Percentiles rank a stretch among this genome's conserved stretches.
Evolutionary conservation across 2,329 filamentous ascomycete species (phyloP).

Genomic region (Graphilbum sp.): DNA sequence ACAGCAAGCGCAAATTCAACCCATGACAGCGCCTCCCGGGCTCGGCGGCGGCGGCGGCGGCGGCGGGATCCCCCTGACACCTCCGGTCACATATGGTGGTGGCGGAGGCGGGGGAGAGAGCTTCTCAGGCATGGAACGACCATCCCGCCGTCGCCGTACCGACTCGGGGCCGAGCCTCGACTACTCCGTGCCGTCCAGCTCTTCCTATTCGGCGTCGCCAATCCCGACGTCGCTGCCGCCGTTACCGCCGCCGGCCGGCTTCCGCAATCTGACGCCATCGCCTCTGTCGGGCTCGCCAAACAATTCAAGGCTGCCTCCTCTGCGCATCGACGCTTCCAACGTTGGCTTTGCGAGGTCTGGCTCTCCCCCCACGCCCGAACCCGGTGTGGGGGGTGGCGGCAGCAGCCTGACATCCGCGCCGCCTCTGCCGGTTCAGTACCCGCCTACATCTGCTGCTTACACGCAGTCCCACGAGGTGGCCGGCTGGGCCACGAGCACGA

Average conservation of each 20-base stretch:
- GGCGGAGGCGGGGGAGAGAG: not conserved
- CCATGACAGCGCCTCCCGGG: too few species aligned
- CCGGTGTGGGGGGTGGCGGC: not conserved
- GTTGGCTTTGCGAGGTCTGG: not conserved
- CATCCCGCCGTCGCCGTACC: constrained; percentile 6
- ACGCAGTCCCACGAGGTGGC: not conserved
- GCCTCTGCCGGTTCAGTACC: not conserved
- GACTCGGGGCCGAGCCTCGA: constrained; percentile 5
- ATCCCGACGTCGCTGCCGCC: constrained; percentile 1
- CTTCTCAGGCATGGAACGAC: constrained; percentile 7
- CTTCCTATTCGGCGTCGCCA: not conserved
- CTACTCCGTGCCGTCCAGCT: not conserved
- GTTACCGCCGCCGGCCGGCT: not conserved
- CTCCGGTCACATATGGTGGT: not conserved
- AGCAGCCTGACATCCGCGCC: not conserved
- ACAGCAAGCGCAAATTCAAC: not conserved
- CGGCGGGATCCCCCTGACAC: not conserved
- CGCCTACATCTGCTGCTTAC: not conserved
- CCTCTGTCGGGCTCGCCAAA: constrained; percentile 5
- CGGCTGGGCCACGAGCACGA: not conserved
- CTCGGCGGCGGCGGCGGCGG: not conserved
- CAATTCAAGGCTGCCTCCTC: constrained; percentile 5
- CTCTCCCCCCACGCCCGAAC: constrained; percentile 3
- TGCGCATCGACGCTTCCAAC: constrained; percentile 6
- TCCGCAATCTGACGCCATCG: constrained; percentile 5